Base-by-base conservation (phyloP, 371 early-diverging fungal species). In the Lichtheimia hyalospora region DNA sequence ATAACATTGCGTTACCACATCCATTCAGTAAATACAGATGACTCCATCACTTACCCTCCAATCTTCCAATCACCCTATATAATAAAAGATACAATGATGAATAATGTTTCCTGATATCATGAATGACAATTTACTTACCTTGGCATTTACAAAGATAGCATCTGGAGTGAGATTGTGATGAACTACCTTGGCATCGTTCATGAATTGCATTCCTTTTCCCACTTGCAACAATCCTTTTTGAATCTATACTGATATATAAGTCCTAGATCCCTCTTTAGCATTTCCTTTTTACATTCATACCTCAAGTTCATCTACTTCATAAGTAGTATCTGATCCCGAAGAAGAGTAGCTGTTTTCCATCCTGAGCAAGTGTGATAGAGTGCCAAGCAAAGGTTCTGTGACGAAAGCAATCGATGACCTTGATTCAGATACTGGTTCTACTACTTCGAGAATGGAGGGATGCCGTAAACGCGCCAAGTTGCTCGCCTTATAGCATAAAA, bases 51-150 rank as follows among this genome's bases (percentile, higher is more conserved):
- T 62, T 82, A 90, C 73, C 93, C 93, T 62, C 89, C 90, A 61
- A 95, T 80, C 68, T 94, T 95, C 95, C 95, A 95, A 70, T 95
- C 95, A 18, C 95, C 92, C 76, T 89, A 74, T 49, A 8, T 8
- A 34, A 34, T 0, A 34, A 10, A 8, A 34, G n/a, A n/a, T n/a
- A n/a, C n/a, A n/a, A n/a, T n/a, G n/a, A 8, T 1, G 1, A 34
- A 8, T 34, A 34, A 34, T 0, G 10, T 1, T 8, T 8, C 10
- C 0, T 46, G n/a, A 10, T 43, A 13, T 16, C n/a, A 46, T 54
- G 0, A 8, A 40, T 21, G 0, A 21, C 34, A 41, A 52, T 13
- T 15, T 54, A 28, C n/a, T 82, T 55, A 91, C 89, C 74, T 80
- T 85, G 39, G 86, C 79, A 65, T 91, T 91, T 39, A 95, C 82